Evolutionary conservation across 1,139 yeast genomes (phyloP), one percentile per base, ranked within the genome.

Genomic region (Scheffersomyces titani): DNA sequence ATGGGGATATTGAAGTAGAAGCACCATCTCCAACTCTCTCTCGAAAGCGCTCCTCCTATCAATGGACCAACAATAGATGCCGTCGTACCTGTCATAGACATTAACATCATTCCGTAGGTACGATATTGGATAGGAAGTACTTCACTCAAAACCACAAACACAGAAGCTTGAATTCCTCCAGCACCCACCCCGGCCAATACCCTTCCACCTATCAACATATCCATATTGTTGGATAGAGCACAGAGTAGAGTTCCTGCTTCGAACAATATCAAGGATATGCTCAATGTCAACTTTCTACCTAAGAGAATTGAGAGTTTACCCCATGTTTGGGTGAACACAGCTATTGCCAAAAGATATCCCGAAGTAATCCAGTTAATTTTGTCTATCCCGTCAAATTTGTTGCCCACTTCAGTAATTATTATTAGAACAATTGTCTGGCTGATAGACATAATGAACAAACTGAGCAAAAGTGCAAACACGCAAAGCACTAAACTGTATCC

Each of bases 1-100:
- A 68, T 51, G 6, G 73, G 73, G 49, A 69, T 59, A 49, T 69
- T 69, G 58, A 69, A 63, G 57, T 68, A 69, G 61, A 68, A 69
- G 50, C 71, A 68, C 71, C 71, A 68, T 51, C 72, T 59, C 73
- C 73, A 69, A 6, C 65, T 54, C 21, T 63, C 61, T 9, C 63
- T 50, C 6, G 71, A 59, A 47, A 69, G 64, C 2, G 68, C 72
- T 2, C 73, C 72, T 2, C 73, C 72, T 11, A 68, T 59, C 50
- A 69, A 65, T 0, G 73, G 73, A 1, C 72, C 73, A 21, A 64
- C 51, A 16, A 68, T 71, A 36, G 66, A 61, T 1, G 71, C 69
- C 2, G 67, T 57, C 2, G 71, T 60, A 46, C 59, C 67, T 1
- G 69, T 60, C 24, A 67, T 55, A 1, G 68, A 71, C 50, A 67